Evolutionary conservation across 257 asterid genomes (phyloP), one percentile per base, ranked within the genome.

Genomic region (Pogostemon cablin): DNA sequence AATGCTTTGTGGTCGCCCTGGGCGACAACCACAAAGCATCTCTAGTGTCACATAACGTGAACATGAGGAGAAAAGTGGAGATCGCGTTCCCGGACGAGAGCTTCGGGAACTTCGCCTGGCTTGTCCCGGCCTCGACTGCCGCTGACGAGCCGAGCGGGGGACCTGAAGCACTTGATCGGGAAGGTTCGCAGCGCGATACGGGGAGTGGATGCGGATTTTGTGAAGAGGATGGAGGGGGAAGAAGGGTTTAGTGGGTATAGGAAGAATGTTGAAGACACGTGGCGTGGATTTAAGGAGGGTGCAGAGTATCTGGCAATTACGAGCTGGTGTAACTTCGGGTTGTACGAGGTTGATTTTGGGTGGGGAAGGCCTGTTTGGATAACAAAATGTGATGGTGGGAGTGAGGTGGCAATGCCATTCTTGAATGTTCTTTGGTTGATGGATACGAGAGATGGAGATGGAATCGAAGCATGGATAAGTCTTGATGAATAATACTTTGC

Each of bases 311-410:
- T 84, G 61, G 76, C 82, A 1, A 71, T 81, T 5, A 71, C 84
- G 61, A 84, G 88, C 56, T 84, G 88, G 88, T 84, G 88, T 50
- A 81, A 81, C 43, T 84, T 84, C 11, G 88, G 86, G 2, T 52
- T 84, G 0, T 84, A 81, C 41, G 60, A 12, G 0, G 48, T 81
- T 4, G 88, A 84, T 72, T 83, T 83, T 4, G 86, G 84, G 59
- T 72, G 73, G 80, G 87, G 87, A 1, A 20, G 34, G 71, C 80
- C 87, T 0, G 62, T 50, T 1, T 81, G 88, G 88, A 68, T 81
- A 3, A 78, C 63, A 0, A 81, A 79, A 63, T 79, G 86, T 1
- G 88, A 79, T 3, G 81, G 71, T 0, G 82, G 81, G 8, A 78
- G 78, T 53, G 78, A 74, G 0, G 71, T 39, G 20, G 86, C 67